Percentiles rank a stretch among this genome's conserved stretches.
Conservation (phyloP, 129 eudicot species). For the Centella asiatica region DNA sequence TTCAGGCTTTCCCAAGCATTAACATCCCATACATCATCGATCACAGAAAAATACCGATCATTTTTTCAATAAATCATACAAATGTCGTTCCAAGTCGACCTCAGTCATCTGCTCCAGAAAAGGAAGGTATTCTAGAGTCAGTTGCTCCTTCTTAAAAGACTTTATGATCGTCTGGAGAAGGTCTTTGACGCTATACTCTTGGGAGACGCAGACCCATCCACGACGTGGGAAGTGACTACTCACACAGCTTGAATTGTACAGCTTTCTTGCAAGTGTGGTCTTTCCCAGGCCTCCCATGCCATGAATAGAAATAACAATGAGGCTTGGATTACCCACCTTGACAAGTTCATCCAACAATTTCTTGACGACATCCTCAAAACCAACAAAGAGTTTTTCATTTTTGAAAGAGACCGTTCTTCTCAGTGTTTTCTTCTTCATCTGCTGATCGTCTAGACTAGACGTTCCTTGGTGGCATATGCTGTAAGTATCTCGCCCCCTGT, state of each 20-base stretch:
- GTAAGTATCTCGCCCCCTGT: background rate
- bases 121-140: too few species aligned
- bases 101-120: background rate
- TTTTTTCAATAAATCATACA: background rate
- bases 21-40: background rate
- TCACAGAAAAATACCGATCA: conserved; percentile 11
- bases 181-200: background rate
- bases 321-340: background rate
- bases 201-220: conserved; percentile 14
- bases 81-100: background rate
- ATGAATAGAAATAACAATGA: background rate
- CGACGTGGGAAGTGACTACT: background rate
- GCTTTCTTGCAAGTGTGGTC: conserved; percentile 3
- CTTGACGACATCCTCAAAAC: background rate
- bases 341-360: conserved; percentile 2
- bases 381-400: background rate
- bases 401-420: background rate
- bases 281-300: conserved; percentile 7
- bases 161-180: conserved; percentile 4
- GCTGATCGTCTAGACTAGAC: background rate
- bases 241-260: background rate
- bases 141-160: background rate
- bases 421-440: background rate
- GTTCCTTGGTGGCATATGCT: background rate
- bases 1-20: background rate